A percentile compares a stretch with the other conserved stretches of the same genome.
These are phyloP conservation scores for Diplodia intermedia DNA, from an alignment of 2,329 filamentous ascomycete species.

Conservation along the genomic window DNA sequence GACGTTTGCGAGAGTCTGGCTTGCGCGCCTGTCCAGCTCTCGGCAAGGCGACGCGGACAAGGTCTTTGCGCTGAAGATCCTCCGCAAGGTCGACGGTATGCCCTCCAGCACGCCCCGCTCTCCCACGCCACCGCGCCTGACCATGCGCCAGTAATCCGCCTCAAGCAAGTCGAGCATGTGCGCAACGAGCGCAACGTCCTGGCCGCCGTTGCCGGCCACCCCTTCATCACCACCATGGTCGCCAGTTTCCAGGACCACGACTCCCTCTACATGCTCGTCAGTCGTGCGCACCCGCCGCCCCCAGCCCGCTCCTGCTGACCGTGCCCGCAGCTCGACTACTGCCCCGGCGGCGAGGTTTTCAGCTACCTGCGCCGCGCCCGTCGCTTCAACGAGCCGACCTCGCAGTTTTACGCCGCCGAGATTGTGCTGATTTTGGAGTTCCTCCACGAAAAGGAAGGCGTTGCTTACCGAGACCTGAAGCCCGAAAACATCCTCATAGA, in stretches of 20 bases:
- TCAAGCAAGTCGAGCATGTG: conserved; percentile 88
- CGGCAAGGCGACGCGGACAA: conserved; percentile 63
- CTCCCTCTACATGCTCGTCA: conserved; percentile 77
- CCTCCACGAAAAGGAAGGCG: conserved; percentile 78
- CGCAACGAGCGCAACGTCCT: conserved; percentile 82
- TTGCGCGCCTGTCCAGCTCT: conserved; percentile 69
- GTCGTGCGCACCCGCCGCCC: conserved; percentile 34
- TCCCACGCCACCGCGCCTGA: conserved; percentile 1
- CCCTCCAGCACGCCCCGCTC: conserved; percentile 14
- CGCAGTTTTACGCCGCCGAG: conserved; percentile 83
- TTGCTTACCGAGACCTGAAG: conserved; percentile 83
- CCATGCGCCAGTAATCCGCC: conserved; percentile 67
- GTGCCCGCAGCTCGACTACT: conserved; percentile 69
- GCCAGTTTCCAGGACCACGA: conserved; percentile 81
- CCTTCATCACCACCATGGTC: conserved; percentile 81
- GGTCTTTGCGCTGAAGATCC: conserved; percentile 83
- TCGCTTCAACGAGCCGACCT: conserved; percentile 78
- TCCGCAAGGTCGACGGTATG: conserved; percentile 66
- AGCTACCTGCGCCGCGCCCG: conserved; percentile 79
- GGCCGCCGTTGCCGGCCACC: conserved; percentile 77
- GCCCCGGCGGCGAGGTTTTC: conserved; percentile 84
- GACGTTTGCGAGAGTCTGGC: conserved; percentile 82
- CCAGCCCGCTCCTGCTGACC: conserved; percentile 35
- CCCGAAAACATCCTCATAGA: conserved; percentile 84
- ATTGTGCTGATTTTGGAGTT: conserved; percentile 83